These are phyloP conservation scores for Scenedesmus sp. DNA, from an alignment of 163 green algal genomes.

Conservation along the genomic window DNA sequence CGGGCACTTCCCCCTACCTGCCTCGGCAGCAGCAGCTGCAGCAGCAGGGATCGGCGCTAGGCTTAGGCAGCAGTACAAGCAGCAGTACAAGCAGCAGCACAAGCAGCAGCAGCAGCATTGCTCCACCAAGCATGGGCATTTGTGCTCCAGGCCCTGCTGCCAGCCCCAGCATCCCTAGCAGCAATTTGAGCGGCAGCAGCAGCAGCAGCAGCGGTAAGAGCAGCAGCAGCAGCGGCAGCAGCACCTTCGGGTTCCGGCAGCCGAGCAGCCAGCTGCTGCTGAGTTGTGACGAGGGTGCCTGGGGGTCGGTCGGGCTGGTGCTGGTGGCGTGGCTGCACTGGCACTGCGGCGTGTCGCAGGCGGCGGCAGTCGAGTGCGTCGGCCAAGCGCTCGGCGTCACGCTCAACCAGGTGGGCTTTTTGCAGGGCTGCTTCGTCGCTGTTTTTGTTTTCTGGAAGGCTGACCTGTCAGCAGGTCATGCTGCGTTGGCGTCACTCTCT, in stretches of 20 bases:
- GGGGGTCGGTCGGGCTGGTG: slow-evolving; percentile 57
- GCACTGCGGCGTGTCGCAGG: slow-evolving; percentile 52
- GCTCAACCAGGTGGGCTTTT: slow-evolving; percentile 48
- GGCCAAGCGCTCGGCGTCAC: slow-evolving; percentile 54
- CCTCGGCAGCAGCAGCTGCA: not conserved
- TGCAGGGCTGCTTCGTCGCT: too few relatives aligned
- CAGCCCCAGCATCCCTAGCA: not conserved
- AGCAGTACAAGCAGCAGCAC: not conserved
- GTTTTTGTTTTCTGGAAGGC: too few relatives aligned
- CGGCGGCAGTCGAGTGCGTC: slow-evolving; percentile 59
- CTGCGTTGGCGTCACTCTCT: too few relatives aligned
- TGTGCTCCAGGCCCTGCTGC: not conserved
- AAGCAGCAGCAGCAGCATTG: not conserved
- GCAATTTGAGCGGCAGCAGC: not conserved
- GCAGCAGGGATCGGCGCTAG: slow-evolving; percentile 1
- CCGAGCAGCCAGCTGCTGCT: slow-evolving; percentile 37
- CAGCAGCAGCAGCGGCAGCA: slow-evolving; percentile 29
- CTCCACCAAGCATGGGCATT: not conserved
- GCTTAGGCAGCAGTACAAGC: not conserved
- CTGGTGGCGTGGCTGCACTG: slow-evolving; percentile 72
- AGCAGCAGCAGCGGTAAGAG: not conserved
- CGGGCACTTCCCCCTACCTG: not conserved
- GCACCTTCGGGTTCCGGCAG: not conserved
- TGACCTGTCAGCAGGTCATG: too few relatives aligned
- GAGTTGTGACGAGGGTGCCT: slow-evolving; percentile 20